These are phyloP conservation scores for Aspergillus asperescens DNA, from an alignment of 495 filamentous ascomycete species.

Conservation along the genomic window DNA sequence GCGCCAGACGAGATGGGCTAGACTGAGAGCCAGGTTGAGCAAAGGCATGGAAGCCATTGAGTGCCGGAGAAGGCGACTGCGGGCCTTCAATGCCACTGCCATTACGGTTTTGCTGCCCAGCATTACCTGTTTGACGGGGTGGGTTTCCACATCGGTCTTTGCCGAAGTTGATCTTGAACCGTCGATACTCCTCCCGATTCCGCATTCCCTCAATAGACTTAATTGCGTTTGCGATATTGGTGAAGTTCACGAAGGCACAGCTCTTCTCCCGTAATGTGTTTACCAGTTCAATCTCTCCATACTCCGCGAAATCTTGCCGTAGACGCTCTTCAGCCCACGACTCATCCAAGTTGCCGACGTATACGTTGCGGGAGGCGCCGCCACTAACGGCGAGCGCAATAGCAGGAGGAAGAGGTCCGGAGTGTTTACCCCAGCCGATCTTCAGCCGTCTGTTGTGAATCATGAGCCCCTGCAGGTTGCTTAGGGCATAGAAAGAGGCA, in stretches of 20 bases:
- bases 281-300: conserved; percentile 95
- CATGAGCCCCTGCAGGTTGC: conserved; percentile 96
- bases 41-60: conserved; percentile 48
- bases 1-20: conserved; percentile 58
- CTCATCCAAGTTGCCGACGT: conserved; percentile 96
- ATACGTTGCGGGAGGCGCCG: conserved; percentile 91
- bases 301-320: conserved; percentile 95
- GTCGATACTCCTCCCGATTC: conserved; percentile 89
- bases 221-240: conserved; percentile 98
- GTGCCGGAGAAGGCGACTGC: conserved; percentile 54
- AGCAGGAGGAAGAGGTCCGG: conserved; percentile 89
- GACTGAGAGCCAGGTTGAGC: conserved; percentile 61
- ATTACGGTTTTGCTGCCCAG: conserved; percentile 54
- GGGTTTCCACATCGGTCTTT: conserved; percentile 98
- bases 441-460: conserved; percentile 97
- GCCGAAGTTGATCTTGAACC: conserved; percentile 99
- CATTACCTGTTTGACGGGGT: conserved; percentile 69
- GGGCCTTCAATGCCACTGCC: conserved; percentile 50
- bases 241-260: conserved; percentile 99
- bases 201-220: conserved; percentile 97
- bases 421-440: conserved; percentile 99
- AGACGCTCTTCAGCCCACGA: conserved; percentile 94
- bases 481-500: conserved; percentile 94
- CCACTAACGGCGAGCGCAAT: conserved; percentile 95
- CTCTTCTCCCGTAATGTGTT: conserved; percentile 98